These are phyloP conservation scores for Candida hispaniensis DNA, from an alignment of 805 yeast genomes.

Conservation along the genomic window DNA sequence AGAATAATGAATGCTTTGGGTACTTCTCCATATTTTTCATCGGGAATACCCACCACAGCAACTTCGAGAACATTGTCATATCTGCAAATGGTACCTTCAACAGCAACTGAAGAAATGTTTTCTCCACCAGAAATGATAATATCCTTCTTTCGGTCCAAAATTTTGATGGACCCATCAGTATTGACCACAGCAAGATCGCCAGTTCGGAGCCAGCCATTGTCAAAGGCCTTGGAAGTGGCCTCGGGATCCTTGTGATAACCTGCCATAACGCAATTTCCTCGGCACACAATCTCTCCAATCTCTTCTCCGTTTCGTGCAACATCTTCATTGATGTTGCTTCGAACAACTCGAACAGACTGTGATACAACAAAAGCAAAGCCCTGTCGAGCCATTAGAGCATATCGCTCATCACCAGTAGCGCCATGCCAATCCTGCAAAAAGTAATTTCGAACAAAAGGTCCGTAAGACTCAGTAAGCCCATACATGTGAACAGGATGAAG, in stretches of 20 bases:
- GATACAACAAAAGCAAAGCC: constrained; percentile 29
- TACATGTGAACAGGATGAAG: constrained; percentile 29
- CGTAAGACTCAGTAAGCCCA: constrained; percentile 32
- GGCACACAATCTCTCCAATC: constrained; percentile 29
- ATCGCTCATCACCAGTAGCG: constrained; percentile 23
- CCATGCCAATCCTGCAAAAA: constrained; percentile 27
- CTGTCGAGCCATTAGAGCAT: constrained; percentile 27
- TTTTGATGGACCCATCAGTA: constrained; percentile 28
- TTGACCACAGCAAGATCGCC: constrained; percentile 31
- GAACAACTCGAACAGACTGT: constrained; percentile 24
- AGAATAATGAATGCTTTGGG: constrained; percentile 28
- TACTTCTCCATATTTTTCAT: constrained; percentile 28
- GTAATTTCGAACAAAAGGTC: constrained; percentile 29
- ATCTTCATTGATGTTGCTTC: constrained; percentile 18
- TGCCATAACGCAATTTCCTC: constrained; percentile 28
- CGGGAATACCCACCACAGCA: constrained; percentile 29
- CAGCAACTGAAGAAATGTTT: constrained; percentile 30
- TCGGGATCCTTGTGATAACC: constrained; percentile 29
- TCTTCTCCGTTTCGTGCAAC: constrained; percentile 26
- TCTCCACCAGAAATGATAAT: constrained; percentile 32
- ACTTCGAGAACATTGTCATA: constrained; percentile 27
- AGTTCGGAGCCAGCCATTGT: constrained; percentile 29
- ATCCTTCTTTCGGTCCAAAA: constrained; percentile 31
- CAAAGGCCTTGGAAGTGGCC: constrained; percentile 28
- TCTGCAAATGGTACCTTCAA: constrained; percentile 24